Evolutionary conservation across 495 filamentous ascomycete species (phyloP).

Genomic region (Xylaria bambusicola): DNA sequence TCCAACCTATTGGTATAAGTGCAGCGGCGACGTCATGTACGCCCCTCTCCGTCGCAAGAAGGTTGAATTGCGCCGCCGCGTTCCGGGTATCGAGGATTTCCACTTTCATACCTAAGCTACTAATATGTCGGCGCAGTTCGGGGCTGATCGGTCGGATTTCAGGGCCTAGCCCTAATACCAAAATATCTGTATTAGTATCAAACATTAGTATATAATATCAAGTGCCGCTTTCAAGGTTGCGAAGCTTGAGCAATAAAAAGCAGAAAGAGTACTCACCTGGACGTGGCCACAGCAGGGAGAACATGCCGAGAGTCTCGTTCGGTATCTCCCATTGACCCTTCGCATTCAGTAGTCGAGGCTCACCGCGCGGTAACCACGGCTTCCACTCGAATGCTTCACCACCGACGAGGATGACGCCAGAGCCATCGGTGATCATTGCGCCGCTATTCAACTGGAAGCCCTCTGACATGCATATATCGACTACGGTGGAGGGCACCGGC

Average conservation of each 20-base stretch:
- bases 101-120: conserved; percentile 76
- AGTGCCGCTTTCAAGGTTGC: neutral
- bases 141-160: conserved; percentile 74
- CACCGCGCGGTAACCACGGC: conserved; percentile 63
- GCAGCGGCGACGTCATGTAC: conserved; percentile 82
- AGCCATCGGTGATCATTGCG: conserved; percentile 62
- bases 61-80: conserved; percentile 87
- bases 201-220: conserved; percentile 8
- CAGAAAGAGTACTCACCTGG: conserved; percentile 68
- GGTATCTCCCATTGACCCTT: conserved; percentile 81
- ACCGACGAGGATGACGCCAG: conserved; percentile 71
- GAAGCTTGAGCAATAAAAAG: neutral
- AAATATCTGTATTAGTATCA: conserved; percentile 61
- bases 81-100: conserved; percentile 93
- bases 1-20: conserved; percentile 84
- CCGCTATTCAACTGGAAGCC: conserved; percentile 85
- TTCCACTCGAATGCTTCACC: conserved; percentile 88
- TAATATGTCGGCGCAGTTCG: conserved; percentile 68
- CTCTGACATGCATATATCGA: conserved; percentile 76
- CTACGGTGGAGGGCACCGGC: conserved; percentile 72
- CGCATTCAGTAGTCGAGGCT: conserved; percentile 61
- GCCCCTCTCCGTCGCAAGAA: conserved; percentile 81
- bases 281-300: conserved; percentile 83
- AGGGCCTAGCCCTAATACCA: conserved; percentile 84
- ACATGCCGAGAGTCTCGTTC: conserved; percentile 70